Evolutionary conservation across 176 grass and related monocot genomes (phyloP), one percentile per base, ranked within the genome.

Genomic region (Raddia guianensis): DNA sequence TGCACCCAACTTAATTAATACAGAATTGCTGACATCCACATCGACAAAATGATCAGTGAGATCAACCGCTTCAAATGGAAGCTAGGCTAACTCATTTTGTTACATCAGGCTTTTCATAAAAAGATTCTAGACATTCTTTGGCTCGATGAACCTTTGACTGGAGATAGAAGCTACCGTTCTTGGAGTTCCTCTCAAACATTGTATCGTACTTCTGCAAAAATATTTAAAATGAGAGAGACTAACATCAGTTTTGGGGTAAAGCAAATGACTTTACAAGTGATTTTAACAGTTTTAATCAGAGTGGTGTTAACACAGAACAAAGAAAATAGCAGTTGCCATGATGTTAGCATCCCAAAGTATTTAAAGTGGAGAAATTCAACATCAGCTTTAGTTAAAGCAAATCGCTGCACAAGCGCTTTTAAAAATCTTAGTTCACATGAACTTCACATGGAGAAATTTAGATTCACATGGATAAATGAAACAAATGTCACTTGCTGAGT

Each of bases 101-200:
- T 52, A 82, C 18, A n/a, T 90, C 72, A 9, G 88, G 73, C 73
- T 84, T 85, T 42, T 89, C 64, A 77, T 94, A 89, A 21, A 75
- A 19, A 37, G 86, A 33, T 83, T 98, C 92, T 68, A 98, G 82
- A 18, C 95, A 92, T 64, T 94, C 92, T 82, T 97, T 97, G 6
- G 94, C 94, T 1, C 91, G 79, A 46, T 97, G 94, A 49, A 97
- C 94, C 69, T 97, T 97, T 9, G 94, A 94, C 77, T 97, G 94
- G 4, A 97, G 89, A 81, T 97, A 93, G 70, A 97, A 97, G 89
- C 94, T 97, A 70, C 94, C 89, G 63, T 58, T 86, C 77, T 97
- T 97, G 7, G 82, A 80, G 16, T 97, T 97, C 59, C 83, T 97
- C 91, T 97, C 89, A 74, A 92, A 97, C 85, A 97, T 82, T 1